Evolutionary conservation across 1,284 basidiomycete genomes (phyloP).

Genomic region (Neolentinus lepideus): DNA sequence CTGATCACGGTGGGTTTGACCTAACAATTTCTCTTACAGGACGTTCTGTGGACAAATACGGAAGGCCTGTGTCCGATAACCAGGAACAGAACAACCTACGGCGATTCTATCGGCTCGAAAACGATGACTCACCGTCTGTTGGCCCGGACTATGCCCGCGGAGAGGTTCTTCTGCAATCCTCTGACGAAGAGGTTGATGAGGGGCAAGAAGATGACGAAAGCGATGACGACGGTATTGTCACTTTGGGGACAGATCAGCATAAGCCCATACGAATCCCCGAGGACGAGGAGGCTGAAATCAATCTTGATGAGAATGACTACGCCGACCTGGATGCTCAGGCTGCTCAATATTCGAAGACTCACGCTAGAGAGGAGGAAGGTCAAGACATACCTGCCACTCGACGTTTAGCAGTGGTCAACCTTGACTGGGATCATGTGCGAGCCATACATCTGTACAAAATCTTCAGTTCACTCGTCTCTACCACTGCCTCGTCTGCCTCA

Average conservation of each 20-base stretch:
- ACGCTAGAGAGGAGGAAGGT: constrained; percentile 21
- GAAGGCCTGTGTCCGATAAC: constrained; percentile 63
- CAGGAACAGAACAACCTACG: constrained; percentile 73
- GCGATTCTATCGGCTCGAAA: constrained; percentile 76
- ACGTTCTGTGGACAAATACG: constrained; percentile 89
- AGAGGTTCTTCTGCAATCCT: constrained; percentile 81
- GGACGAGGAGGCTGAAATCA: constrained; percentile 54
- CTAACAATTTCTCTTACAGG: constrained; percentile 8
- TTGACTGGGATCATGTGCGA: constrained; percentile 97
- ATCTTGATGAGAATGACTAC: constrained; percentile 72
- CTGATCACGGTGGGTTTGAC: not conserved
- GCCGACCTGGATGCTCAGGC: constrained; percentile 73
- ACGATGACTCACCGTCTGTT: constrained; percentile 27
- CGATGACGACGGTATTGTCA: constrained; percentile 43
- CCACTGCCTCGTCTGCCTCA: constrained; percentile 34
- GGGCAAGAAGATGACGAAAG: constrained; percentile 31
- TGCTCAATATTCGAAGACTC: constrained; percentile 44
- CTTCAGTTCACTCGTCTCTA: constrained; percentile 81
- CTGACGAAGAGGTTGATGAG: constrained; percentile 64
- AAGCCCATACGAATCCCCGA: constrained; percentile 33
- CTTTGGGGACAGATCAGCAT: constrained; percentile 36
- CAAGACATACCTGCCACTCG: constrained; percentile 47
- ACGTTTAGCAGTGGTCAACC: constrained; percentile 88
- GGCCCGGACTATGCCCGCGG: constrained; percentile 87
- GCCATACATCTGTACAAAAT: constrained; percentile 91